A percentile compares a stretch with the other conserved stretches of the same genome.
These are phyloP conservation scores for Nemania sp. DNA, from an alignment of 2,329 filamentous ascomycete genomes.

Conservation along the genomic window DNA sequence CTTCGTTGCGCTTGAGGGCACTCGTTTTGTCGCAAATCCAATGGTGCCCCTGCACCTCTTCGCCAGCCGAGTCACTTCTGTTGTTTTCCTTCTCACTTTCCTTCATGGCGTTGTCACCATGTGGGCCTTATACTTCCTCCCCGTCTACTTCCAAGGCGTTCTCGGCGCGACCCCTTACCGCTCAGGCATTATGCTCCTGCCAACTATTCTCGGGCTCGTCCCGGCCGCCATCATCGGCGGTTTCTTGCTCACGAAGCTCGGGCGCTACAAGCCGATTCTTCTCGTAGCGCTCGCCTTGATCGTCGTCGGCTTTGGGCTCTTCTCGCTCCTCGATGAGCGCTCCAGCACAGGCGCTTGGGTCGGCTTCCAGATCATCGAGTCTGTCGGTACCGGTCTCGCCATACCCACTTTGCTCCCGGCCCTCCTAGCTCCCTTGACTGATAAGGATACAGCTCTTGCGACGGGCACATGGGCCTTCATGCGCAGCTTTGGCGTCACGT, in stretches of 20 bases:
- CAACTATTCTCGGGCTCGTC: slow-evolving; percentile 33
- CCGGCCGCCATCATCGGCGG: slow-evolving; percentile 38
- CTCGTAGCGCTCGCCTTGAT: slow-evolving; percentile 36
- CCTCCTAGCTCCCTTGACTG: background rate
- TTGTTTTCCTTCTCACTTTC: too few species aligned
- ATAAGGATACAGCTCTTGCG: background rate
- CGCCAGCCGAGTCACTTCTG: too few species aligned
- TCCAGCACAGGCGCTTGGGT: slow-evolving; percentile 37
- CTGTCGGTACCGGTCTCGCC: slow-evolving; percentile 34
- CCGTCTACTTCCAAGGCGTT: slow-evolving; percentile 49
- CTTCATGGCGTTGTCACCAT: too few species aligned
- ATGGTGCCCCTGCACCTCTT: too few species aligned
- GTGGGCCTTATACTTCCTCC: too few species aligned
- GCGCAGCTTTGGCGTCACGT: background rate
- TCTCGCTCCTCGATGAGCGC: slow-evolving; percentile 31
- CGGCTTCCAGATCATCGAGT: slow-evolving; percentile 37
- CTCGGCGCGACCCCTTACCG: slow-evolving; percentile 23
- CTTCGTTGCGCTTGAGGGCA: too few species aligned
- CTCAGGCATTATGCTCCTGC: slow-evolving; percentile 36
- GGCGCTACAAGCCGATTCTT: slow-evolving; percentile 40
- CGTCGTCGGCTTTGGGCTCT: slow-evolving; percentile 34
- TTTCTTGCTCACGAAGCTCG: slow-evolving; percentile 39
- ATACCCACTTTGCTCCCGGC: background rate
- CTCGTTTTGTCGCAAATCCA: too few species aligned
- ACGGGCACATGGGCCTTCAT: background rate